Evolutionary conservation across 2,329 filamentous ascomycete species (phyloP).

Genomic region (Penicillium sp.): DNA sequence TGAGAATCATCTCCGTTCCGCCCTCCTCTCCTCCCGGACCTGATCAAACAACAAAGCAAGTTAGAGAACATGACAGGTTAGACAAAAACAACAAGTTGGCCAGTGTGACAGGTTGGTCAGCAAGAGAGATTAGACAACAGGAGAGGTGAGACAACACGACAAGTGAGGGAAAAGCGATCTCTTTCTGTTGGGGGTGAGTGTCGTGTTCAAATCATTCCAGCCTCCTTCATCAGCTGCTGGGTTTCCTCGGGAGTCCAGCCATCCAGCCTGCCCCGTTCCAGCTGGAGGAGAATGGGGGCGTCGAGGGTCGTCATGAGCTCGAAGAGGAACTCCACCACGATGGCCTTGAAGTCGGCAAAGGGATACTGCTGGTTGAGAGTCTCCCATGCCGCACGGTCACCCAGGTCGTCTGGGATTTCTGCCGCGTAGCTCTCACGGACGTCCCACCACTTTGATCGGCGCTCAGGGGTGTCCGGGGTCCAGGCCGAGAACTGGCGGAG

Average conservation of each 20-base stretch:
- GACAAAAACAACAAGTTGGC: too few species aligned
- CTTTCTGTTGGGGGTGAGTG: background rate
- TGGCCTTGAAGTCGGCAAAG: constrained; percentile 46
- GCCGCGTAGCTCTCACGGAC: constrained; percentile 29
- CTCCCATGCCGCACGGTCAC: constrained; percentile 32
- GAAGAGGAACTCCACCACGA: constrained; percentile 50
- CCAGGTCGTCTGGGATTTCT: constrained; percentile 29
- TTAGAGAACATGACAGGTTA: too few species aligned
- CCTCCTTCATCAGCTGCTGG: constrained; percentile 39
- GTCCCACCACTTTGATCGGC: constrained; percentile 44
- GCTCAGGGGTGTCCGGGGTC: constrained; percentile 43
- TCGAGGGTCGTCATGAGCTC: constrained; percentile 52
- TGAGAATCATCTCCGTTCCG: background rate
- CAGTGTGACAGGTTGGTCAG: too few species aligned
- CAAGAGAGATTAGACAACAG: too few species aligned
- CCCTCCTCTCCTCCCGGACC: background rate
- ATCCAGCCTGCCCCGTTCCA: constrained; percentile 56
- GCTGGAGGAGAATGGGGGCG: constrained; percentile 58
- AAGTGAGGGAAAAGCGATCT: background rate
- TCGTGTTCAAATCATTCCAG: constrained; percentile 31
- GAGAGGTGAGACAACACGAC: too few species aligned
- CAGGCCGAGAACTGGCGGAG: constrained; percentile 56
- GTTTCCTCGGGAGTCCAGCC: constrained; percentile 49
- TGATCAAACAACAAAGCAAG: too few species aligned
- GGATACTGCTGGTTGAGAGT: constrained; percentile 36